Conservation (phyloP, 2,329 filamentous ascomycete genomes). For the Sclerotinia subarctica region DNA sequence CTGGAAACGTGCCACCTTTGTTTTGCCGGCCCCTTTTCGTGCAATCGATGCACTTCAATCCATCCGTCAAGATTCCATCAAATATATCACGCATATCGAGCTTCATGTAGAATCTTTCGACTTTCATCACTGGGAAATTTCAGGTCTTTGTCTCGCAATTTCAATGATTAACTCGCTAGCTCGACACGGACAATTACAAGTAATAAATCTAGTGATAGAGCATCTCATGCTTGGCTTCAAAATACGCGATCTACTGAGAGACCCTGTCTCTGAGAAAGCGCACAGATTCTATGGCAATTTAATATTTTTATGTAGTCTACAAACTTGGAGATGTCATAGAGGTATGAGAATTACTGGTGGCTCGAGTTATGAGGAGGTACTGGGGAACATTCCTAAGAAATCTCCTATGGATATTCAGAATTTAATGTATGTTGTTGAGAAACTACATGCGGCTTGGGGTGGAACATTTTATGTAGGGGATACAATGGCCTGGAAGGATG, state of each 20-base stretch:
- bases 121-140: not conserved
- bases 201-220: not conserved
- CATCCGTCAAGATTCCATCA: too few species aligned
- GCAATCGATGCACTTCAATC: not conserved
- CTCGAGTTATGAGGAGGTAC: not conserved
- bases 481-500: not conserved
- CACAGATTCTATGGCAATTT: not conserved
- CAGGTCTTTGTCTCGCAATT: not conserved
- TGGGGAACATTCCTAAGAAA: not conserved
- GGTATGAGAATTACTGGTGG: not conserved
- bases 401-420: not conserved
- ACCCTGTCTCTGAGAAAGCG: too few species aligned
- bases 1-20: not conserved
- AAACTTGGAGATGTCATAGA: not conserved
- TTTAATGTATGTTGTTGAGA: not conserved
- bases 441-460: constrained; percentile 2
- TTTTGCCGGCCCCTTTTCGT: too few species aligned
- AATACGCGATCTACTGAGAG: not conserved
- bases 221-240: not conserved
- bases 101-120: accelerated
- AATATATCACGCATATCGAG: not conserved
- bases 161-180: not conserved
- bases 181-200: not conserved
- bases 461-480: not conserved
- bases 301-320: not conserved